These are phyloP conservation scores for Puccinia polysora DNA, from an alignment of 1,284 basidiomycete species.

Conservation along the genomic window DNA sequence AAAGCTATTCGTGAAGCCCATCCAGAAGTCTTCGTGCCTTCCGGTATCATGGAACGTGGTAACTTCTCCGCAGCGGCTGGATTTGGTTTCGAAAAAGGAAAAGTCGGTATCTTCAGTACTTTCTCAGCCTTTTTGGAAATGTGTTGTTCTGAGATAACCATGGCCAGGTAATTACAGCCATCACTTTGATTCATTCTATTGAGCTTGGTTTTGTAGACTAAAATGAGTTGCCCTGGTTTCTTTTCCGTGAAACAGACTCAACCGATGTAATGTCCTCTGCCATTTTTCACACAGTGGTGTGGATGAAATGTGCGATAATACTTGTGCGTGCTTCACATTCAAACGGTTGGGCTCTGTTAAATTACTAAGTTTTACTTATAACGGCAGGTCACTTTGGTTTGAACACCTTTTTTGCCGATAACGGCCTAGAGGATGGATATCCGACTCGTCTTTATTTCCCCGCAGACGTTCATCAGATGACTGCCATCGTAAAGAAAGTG, in stretches of 20 bases:
- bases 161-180: conserved; percentile 62
- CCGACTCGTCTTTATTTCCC: conserved; percentile 74
- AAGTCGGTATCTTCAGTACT: conserved; percentile 64
- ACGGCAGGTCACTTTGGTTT: conserved; percentile 56
- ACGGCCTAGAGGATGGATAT: conserved; percentile 70
- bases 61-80: conserved; percentile 79
- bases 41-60: conserved; percentile 75
- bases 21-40: conserved; percentile 75
- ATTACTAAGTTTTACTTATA: background rate
- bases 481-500: conserved; percentile 66
- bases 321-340: conserved; percentile 55
- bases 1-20: conserved; percentile 79
- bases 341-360: background rate
- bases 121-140: conserved; percentile 85
- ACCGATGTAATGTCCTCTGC: conserved; percentile 74
- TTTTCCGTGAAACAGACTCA: conserved; percentile 58
- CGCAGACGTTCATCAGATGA: conserved; percentile 73
- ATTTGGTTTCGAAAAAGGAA: conserved; percentile 60
- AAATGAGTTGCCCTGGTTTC: no score
- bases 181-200: conserved; percentile 1
- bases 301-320: conserved; percentile 72
- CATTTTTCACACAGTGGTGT: conserved; percentile 83
- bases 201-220: no score
- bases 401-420: conserved; percentile 77
- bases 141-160: conserved; percentile 78